A percentile compares a stretch with the other conserved stretches of the same genome.
Evolutionary conservation across 2,329 filamentous ascomycete species (phyloP).

Genomic region (Gaeumannomyces sp.): DNA sequence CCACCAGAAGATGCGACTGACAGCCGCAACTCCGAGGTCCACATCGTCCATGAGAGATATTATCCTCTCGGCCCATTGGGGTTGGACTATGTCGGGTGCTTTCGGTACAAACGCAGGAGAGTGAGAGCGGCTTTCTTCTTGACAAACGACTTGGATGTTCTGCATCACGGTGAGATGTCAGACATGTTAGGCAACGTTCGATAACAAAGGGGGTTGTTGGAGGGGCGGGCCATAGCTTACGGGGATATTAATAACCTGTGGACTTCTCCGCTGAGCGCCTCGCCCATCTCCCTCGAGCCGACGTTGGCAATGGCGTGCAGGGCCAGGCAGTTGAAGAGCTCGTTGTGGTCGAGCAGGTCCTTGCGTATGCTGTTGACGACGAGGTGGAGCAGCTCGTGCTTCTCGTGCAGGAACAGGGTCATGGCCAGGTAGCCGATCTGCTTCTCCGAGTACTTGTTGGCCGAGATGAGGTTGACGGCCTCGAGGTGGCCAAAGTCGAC

Average conservation of each 20-base stretch:
- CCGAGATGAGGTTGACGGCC: conserved; percentile 94
- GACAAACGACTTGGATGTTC: conserved; percentile 85
- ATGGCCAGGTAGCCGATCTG: conserved; percentile 98
- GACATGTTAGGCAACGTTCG: conserved; percentile 14
- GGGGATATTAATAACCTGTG: conserved; percentile 91
- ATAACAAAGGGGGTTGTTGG: background rate
- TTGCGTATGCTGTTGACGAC: conserved; percentile 99
- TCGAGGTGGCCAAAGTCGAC: conserved; percentile 98
- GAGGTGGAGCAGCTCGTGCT: conserved; percentile 90
- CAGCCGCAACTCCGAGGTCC: conserved; percentile 86
- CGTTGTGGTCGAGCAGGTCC: conserved; percentile 88
- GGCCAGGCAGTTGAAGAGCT: conserved; percentile 94
- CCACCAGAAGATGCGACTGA: conserved; percentile 94
- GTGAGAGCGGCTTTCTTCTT: conserved; percentile 99
- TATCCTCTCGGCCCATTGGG: conserved; percentile 95
- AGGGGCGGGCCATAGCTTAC: conserved; percentile 43
- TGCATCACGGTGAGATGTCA: conserved; percentile 19
- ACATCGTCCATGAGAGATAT: conserved; percentile 98
- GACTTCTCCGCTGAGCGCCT: conserved; percentile 85
- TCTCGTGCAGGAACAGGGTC: conserved; percentile 92
- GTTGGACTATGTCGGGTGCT: conserved; percentile 87
- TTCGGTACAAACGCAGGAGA: conserved; percentile 86
- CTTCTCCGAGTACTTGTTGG: conserved; percentile 97
- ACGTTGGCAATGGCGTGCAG: conserved; percentile 98
- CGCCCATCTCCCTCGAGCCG: conserved; percentile 93